Base-by-base conservation (phyloP, 2,329 filamentous ascomycete genomes). In the Amauroascus niger region DNA sequence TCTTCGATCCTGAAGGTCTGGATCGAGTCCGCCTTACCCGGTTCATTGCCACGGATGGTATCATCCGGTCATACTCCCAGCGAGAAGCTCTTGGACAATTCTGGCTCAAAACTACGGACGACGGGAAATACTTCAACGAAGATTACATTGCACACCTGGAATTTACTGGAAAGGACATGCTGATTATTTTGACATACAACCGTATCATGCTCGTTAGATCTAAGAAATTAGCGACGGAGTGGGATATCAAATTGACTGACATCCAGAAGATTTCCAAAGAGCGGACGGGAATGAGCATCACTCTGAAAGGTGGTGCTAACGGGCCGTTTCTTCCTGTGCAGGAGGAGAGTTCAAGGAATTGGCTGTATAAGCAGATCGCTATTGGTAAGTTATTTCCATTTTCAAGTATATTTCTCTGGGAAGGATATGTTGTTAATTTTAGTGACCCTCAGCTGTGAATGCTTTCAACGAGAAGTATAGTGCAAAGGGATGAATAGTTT, bases 71-170 rank as follows among this genome's bases (percentile, higher is more conserved):
- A 0, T 98, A 95, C 75, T 90, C 84, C 53, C 87, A 95, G 66
- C 87, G 93, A 45, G 93, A 98, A 75, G 90, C 93, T 0, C 82
- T 98, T 2, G 93, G 93, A 0, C 93, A 98, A 69, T 96, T 88
- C 75, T 98, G 93, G 94, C 83, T 98, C 59, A 98, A 98, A 77
- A 95, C 95, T 55, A 83, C 95, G 9, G 93, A 98, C 71, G 93
- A 96, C 60, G 93, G 93, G 57, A 93, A 90, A 69, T 97, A 91
- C 76, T 98, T 98, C 79, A 86, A 95, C 71, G 93, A 98, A 70
- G 81, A 88, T 66, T 98, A 98, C 73, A 93, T 98, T 68, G 94
- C 90, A 3, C 94, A 98, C 67, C 77, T 98, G 3, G 91, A 98
- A 70, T 79, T 98, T 24, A 87, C 88, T 9, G 82, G 84, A 57